Evolutionary conservation across 176 grass and related monocot species (phyloP), one percentile per base, ranked within the genome.

Genomic region (Coix lacrymajobi): DNA sequence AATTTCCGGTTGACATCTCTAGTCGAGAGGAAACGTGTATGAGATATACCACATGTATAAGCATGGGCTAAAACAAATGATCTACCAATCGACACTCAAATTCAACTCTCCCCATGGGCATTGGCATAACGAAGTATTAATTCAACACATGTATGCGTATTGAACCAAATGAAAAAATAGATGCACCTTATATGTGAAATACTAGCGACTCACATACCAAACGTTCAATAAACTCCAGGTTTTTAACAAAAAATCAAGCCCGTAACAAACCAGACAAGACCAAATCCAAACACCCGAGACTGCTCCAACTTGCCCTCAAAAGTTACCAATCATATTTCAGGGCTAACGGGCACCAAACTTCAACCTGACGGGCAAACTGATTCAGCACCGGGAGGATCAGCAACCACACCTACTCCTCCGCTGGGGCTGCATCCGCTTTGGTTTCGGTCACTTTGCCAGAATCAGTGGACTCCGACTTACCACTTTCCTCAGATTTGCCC

Each of bases 401-500:
- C 52, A 60, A 54, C 26, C 52, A 19, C 16, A 38, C 44, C 45
- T 28, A 67, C 79, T 90, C 87, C 62, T 90, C 80, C 0, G 80
- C 51, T 12, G 75, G 34, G 41, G 75, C 17, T 41, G 69, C 16
- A 4, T 48, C 79, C 0, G 63, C 6, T 71, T 92, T 86, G 34
- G 61, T 80, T 66, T 83, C 83, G 12, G 38, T 33, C 24, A 70
- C 78, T 36, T 76, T 86, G 73, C 40, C 22, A 57, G 69, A 76
- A 31, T 66, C 63, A 31, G 33, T 7, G 7, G 91, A 34, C 64
- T 77, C 87, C 0, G 29, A 62, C 44, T 79, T 80, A 16, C 4
- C 34, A 7, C 30, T 73, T 41, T 77, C 81, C 38, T 78, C 91
- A 15, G 71, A 71, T 62, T 89, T 92, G 37, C 36, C 81, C 80